Percentiles rank a stretch among this genome's conserved stretches.
Conservation (phyloP, 208 protist genomes). For the Leishmania lainsoni region DNA sequence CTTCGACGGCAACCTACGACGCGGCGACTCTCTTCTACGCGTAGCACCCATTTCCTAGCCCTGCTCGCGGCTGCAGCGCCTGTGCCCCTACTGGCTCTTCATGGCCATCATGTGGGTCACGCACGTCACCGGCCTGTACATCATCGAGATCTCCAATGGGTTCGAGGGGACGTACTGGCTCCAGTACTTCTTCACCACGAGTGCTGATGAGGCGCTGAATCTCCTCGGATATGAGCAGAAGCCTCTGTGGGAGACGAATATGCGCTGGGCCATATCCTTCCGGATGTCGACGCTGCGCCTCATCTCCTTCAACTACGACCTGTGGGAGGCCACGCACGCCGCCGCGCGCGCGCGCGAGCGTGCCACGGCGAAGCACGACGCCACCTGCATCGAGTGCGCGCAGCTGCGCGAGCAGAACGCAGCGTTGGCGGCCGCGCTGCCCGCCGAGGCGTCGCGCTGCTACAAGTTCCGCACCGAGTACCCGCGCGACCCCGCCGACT, state of each 20-base stretch:
- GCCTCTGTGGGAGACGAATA: conserved; percentile 13
- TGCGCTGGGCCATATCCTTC: conserved; percentile 68
- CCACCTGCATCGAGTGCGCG: conserved; percentile 43
- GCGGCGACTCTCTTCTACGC: not conserved
- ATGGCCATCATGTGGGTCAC: conserved; percentile 54
- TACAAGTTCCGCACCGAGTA: conserved; percentile 68
- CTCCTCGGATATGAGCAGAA: not conserved
- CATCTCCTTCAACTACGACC: conserved; percentile 81
- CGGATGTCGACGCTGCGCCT: conserved; percentile 85
- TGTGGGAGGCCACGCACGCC: conserved; percentile 40
- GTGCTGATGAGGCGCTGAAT: not conserved
- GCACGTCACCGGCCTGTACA: conserved; percentile 49
- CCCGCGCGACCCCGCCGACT: conserved; percentile 50
- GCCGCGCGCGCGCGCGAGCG: conserved; percentile 26
- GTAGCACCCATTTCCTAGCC: not conserved
- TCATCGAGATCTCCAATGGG: conserved; percentile 25
- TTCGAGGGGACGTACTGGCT: conserved; percentile 36
- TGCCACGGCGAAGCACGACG: conserved; percentile 31
- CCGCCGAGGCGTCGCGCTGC: conserved; percentile 36
- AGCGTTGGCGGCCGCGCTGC: conserved; percentile 3
- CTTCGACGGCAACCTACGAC: not conserved
- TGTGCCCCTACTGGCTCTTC: conserved; percentile 49
- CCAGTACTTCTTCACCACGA: conserved; percentile 14
- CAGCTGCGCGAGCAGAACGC: conserved; percentile 29
- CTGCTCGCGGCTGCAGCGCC: conserved; percentile 40